Base-by-base conservation (phyloP, 441 rosid genomes). In the Heliophila coronopifolia region DNA sequence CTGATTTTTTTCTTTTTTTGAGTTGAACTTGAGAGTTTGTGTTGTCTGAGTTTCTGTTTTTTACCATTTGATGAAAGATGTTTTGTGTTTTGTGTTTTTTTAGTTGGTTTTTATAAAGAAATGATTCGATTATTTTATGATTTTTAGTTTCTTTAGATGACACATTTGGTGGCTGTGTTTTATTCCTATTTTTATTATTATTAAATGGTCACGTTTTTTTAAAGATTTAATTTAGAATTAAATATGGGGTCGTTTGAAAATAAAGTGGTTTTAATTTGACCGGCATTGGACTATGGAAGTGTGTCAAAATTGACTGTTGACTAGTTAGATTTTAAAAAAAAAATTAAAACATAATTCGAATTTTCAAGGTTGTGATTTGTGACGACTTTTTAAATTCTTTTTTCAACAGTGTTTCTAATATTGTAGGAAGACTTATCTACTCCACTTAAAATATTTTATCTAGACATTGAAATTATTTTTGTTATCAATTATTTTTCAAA, bases 251-350 rank as follows among this genome's bases (percentile, higher is more conserved):
- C 3, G 37, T 17, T 23, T 14, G 65, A 50, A 50, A 12, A 9
- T 50, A 18, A 50, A 45, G 35, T 60, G 28, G 65, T 26, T 50
- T 24, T 5, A 18, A 0, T 33, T 42, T n/a, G 52, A 60, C 52
- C 65, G 52, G 37, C 31, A 5, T 30, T 60, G 32, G 18, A 60
- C 43, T 17, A 4, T 0, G 22, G 23, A 45, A 57, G 31, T 26
- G 54, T 36, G 27, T 7, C 64, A 31, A 10, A 6, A 59, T 59
- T 49, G 64, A 59, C 41, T 38, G 20, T 48, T 49, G 50, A 58
- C 56, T 58, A 14, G 4, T 57, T 44, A 44, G 2, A 9, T 5
- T 33, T 6, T 15, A n/a, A n/a, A n/a, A n/a, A n/a, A n/a, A n/a
- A n/a, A n/a, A n/a, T n/a, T n/a, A n/a, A n/a, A n/a, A n/a, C n/a